Evolutionary conservation across 257 asterid species (phyloP).

Genomic region (Verbena officinalis): DNA sequence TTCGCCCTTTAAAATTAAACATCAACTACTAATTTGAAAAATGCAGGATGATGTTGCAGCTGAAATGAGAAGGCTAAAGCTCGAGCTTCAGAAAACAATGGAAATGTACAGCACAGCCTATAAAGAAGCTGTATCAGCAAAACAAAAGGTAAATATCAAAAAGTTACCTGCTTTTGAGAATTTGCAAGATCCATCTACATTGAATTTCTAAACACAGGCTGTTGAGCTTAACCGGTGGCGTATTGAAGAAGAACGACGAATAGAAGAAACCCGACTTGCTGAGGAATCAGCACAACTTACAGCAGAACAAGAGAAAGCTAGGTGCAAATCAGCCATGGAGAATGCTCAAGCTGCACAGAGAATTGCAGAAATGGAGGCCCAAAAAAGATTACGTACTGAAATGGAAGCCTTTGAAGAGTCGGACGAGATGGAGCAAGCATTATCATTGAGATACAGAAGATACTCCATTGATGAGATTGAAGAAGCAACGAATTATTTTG

Average conservation of each 20-base stretch:
- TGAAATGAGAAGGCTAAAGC: conserved; percentile 87
- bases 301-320: conserved; percentile 43
- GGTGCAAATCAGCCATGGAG: conserved; percentile 39
- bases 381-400: conserved; percentile 46
- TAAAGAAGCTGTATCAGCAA: conserved; percentile 69
- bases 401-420: conserved; percentile 41
- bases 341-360: conserved; percentile 50
- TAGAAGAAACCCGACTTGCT: conserved; percentile 51
- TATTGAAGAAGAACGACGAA: conserved; percentile 68
- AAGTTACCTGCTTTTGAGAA: background rate
- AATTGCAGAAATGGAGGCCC: conserved; percentile 46
- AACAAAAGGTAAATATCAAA: conserved; percentile 62
- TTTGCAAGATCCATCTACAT: background rate
- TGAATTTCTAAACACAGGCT: conserved; percentile 46
- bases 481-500: conserved; percentile 67
- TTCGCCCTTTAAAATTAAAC: too few relatives aligned
- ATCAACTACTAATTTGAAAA: too few relatives aligned
- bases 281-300: conserved; percentile 47
- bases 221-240: conserved; percentile 76
- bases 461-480: conserved; percentile 84
- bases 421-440: conserved; percentile 30
- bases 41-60: conserved; percentile 74
- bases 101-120: conserved; percentile 84
- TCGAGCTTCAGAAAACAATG: conserved; percentile 79
- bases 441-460: conserved; percentile 50